These are phyloP conservation scores for sunflower (Helianthus annuus) DNA, from an alignment of 129 eudicot species.

Conservation along the genomic window DNA sequence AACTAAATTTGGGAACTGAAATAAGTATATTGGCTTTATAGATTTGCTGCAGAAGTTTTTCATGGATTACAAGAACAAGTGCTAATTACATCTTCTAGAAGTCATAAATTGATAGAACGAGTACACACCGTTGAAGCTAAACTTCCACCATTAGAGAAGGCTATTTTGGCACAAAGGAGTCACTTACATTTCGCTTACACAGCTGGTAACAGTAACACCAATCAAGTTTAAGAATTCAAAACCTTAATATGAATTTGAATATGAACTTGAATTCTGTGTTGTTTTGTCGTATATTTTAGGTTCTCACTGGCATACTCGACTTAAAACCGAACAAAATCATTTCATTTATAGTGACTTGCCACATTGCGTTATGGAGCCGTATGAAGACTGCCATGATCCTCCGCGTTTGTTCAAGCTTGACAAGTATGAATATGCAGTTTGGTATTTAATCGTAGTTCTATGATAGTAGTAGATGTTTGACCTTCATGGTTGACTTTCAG, in stretches of 20 bases:
- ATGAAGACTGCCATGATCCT: conserved; percentile 82
- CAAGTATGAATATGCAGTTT: conserved; percentile 49
- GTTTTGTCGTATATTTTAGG: conserved; percentile 43
- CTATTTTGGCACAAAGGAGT: conserved; percentile 84
- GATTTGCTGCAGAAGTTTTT: conserved; percentile 98
- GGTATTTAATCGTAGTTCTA: not conserved
- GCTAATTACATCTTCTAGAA: conserved; percentile 73
- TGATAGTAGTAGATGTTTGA: conserved; percentile 14
- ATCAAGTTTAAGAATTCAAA: not conserved
- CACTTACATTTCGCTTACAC: conserved; percentile 97
- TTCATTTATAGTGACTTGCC: conserved; percentile 88
- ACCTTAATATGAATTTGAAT: not conserved
- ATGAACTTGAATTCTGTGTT: too few species aligned
- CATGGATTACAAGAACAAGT: conserved; percentile 98
- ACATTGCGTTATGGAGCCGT: conserved; percentile 74
- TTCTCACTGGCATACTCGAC: conserved; percentile 77
- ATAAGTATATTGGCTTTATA: conserved; percentile 35
- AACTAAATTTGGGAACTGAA: conserved; percentile 30
- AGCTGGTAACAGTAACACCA: conserved; percentile 51
- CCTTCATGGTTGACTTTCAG: conserved; percentile 44
- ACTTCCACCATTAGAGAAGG: conserved; percentile 88
- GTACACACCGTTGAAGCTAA: conserved; percentile 72
- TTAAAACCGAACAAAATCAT: conserved; percentile 69
- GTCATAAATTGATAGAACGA: conserved; percentile 81
- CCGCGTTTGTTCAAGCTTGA: conserved; percentile 89